Conservation (phyloP, 2,329 filamentous ascomycete genomes). For the Epichloe elymi region DNA sequence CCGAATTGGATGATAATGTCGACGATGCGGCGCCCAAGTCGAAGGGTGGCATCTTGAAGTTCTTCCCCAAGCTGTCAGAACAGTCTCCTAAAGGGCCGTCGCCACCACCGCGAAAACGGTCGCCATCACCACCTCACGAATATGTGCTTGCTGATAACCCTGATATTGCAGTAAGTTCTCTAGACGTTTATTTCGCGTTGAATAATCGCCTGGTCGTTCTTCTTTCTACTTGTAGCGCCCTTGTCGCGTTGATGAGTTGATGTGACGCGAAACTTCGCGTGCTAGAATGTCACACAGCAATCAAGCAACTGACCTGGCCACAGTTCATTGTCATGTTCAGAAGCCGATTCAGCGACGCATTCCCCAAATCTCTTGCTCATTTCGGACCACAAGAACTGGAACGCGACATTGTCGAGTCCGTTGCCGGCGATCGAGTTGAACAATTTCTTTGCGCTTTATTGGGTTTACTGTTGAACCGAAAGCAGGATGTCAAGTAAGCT, state of each 20-base stretch:
- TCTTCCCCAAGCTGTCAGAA: conserved; percentile 47
- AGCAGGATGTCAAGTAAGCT: conserved; percentile 94
- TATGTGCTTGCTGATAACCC: conserved; percentile 80
- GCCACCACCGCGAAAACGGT: conserved; percentile 62
- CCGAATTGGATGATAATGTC: conserved; percentile 35
- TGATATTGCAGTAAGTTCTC: conserved; percentile 71
- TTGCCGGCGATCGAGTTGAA: conserved; percentile 77
- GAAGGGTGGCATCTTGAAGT: conserved; percentile 51
- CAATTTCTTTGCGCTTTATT: conserved; percentile 80
- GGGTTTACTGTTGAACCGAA: conserved; percentile 81
- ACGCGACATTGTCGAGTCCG: conserved; percentile 61
- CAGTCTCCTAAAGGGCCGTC: conserved; percentile 42
- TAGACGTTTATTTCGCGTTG: neutral
- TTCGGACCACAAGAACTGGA: conserved; percentile 95
- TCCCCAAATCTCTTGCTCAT: conserved; percentile 75
- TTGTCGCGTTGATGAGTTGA: conserved; percentile 12
- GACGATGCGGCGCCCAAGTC: conserved; percentile 26
- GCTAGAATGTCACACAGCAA: conserved; percentile 8
- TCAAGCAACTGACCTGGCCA: conserved; percentile 4
- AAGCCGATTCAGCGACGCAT: conserved; percentile 79
- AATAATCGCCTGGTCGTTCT: neutral
- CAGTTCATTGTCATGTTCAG: conserved; percentile 98
- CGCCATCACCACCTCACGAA: conserved; percentile 81
- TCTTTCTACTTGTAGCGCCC: neutral
- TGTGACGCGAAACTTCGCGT: conserved; percentile 44